A percentile compares a stretch with the other conserved stretches of the same genome.
phyloP scores from a whole-genome alignment of 164 flowering plant genomes.

The Vitis labrusca region DNA sequence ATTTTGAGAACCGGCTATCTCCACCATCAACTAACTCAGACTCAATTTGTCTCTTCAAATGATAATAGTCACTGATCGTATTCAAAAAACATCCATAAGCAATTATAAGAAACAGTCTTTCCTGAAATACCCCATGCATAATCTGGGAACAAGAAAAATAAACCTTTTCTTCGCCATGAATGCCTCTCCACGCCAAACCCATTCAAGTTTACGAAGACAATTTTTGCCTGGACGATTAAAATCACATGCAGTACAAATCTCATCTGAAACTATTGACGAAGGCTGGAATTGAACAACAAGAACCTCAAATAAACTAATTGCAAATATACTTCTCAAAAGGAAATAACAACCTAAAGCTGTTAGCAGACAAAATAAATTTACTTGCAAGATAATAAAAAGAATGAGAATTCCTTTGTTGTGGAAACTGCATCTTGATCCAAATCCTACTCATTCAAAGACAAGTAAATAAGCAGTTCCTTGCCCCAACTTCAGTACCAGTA shows the following conservation, averaged over 20 bases:
- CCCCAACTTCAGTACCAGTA: no score
- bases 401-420: no score
- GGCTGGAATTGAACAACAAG: constrained; percentile 57
- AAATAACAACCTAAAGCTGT: no score
- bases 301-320: constrained; percentile 5
- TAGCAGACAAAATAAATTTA: no score
- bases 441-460: no score
- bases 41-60: constrained; percentile 95
- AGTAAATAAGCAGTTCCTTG: no score
- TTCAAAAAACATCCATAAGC: constrained; percentile 3
- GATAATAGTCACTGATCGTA: constrained; percentile 80
- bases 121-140: background rate
- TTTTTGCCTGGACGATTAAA: constrained; percentile 98
- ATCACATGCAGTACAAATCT: constrained; percentile 97
- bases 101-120: constrained; percentile 7
- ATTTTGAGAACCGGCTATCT: constrained; percentile 60
- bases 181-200: constrained; percentile 99
- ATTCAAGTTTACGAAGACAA: constrained; percentile 95
- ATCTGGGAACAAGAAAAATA: constrained; percentile 14
- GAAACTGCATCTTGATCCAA: no score
- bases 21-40: constrained; percentile 73
- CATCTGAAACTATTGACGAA: constrained; percentile 93
- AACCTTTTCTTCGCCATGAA: constrained; percentile 96
- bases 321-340: no score
- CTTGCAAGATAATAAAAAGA: no score